Conservation (phyloP, 768 basidiomycete species). For the Rhodotorula diobovata region DNA sequence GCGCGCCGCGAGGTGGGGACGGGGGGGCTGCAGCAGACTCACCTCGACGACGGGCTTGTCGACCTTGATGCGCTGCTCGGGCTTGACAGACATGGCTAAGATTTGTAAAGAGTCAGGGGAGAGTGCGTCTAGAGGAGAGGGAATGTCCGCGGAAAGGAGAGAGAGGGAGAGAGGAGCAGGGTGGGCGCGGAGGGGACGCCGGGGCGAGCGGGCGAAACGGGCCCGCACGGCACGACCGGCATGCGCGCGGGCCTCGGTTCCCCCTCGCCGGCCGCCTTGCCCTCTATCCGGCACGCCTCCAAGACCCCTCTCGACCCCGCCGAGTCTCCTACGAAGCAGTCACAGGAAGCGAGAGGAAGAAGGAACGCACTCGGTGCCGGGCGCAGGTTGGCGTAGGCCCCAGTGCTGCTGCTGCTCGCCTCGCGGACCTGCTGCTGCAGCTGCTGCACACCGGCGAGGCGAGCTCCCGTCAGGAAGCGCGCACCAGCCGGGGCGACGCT, state of each 20-base stretch:
- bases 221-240: too few relatives aligned
- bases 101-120: not conserved
- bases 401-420: not conserved
- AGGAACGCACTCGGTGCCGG: not conserved
- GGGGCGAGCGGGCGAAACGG: too few relatives aligned
- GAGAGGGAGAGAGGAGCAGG: not conserved
- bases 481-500: not conserved
- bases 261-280: not conserved
- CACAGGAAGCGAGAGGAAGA: not conserved
- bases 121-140: not conserved
- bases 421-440: not conserved
- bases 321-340: not conserved
- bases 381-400: not conserved
- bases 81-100: slow-evolving; percentile 20
- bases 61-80: slow-evolving; percentile 41
- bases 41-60: slow-evolving; percentile 44
- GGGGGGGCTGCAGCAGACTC: not conserved
- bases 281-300: too few relatives aligned
- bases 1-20: not conserved
- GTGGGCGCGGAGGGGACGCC: too few relatives aligned
- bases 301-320: too few relatives aligned
- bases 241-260: not conserved
- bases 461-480: not conserved
- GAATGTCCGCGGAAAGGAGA: not conserved
- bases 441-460: not conserved